These are phyloP conservation scores for Carex parvula DNA, from an alignment of 176 grass and related monocot genomes.

Conservation along the genomic window DNA sequence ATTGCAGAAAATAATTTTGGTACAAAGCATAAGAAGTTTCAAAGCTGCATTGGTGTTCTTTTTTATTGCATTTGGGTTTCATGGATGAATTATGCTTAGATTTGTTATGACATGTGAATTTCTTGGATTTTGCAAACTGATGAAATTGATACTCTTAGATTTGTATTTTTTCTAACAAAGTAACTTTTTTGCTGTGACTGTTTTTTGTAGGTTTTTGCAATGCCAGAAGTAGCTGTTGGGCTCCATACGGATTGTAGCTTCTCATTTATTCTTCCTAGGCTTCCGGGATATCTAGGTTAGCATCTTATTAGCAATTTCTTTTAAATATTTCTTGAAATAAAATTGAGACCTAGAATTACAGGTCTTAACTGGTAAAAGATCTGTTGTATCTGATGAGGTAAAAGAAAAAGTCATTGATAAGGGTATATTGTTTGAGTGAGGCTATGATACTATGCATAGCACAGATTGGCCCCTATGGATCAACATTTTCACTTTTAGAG, in stretches of 20 bases:
- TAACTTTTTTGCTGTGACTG: background rate
- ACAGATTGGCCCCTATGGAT: too few species aligned
- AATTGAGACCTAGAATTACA: background rate
- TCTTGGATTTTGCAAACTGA: background rate
- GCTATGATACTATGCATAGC: too few species aligned
- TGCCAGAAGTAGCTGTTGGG: constrained; percentile 86
- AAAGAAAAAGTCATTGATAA: background rate
- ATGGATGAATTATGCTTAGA: background rate
- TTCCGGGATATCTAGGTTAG: constrained; percentile 80
- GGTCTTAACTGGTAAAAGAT: background rate
- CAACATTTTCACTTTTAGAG: too few species aligned
- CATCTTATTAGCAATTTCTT: constrained; percentile 3
- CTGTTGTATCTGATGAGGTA: background rate
- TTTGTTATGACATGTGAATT: background rate
- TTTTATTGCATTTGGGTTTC: background rate
- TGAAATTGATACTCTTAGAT: background rate
- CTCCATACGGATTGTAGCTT: constrained; percentile 94
- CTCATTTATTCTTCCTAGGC: constrained; percentile 86
- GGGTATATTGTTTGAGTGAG: background rate
- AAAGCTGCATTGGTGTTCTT: background rate
- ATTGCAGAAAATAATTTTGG: background rate
- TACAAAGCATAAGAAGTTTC: background rate
- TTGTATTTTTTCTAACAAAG: background rate
- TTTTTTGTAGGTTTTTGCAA: constrained; percentile 53
- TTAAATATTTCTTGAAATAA: constrained; percentile 16